Conservation (phyloP, 2,329 filamentous ascomycete genomes). For the Thermoascus crustaceus region DNA sequence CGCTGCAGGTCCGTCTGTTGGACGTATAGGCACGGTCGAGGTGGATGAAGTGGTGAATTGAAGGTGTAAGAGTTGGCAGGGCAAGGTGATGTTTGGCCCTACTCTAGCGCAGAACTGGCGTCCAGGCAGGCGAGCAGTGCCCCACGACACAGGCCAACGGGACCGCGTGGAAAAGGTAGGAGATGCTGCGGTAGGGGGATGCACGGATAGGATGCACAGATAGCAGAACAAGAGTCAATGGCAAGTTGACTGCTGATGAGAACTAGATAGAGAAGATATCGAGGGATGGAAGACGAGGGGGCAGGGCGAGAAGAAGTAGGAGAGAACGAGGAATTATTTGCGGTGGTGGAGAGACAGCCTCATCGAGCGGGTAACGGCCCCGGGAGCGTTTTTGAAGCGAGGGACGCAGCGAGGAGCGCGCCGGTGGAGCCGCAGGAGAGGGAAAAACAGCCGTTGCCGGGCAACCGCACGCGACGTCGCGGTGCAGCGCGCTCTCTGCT, state of each 20-base stretch:
- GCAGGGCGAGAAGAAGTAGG: conserved; percentile 12
- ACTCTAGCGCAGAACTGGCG: conserved; percentile 33
- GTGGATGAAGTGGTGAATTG: conserved; percentile 23
- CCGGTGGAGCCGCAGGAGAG: conserved; percentile 6
- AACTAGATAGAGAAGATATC: conserved; percentile 1
- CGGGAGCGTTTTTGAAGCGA: too few species aligned
- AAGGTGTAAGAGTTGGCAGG: conserved; percentile 24
- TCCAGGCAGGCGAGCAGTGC: conserved; percentile 20
- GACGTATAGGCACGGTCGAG: conserved; percentile 21
- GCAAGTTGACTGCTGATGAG: too few species aligned
- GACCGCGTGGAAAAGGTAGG: conserved; percentile 19
- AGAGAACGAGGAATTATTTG: conserved; percentile 10
- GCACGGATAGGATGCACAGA: background rate
- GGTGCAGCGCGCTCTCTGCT: background rate
- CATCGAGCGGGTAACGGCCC: background rate
- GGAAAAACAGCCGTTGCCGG: conserved; percentile 29
- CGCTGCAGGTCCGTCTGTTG: too few species aligned
- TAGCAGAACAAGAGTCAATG: background rate
- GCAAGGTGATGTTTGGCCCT: conserved; percentile 36
- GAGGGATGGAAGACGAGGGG: conserved; percentile 5
- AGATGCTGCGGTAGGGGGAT: background rate
- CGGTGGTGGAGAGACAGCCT: too few species aligned
- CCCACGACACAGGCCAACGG: conserved; percentile 26
- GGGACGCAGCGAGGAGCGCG: conserved; percentile 8
- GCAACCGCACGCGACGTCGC: conserved; percentile 41